Percentiles rank a stretch among this genome's conserved stretches.
Evolutionary conservation across 768 basidiomycete species (phyloP).

Genomic region (Cystofilobasidium macerans): DNA sequence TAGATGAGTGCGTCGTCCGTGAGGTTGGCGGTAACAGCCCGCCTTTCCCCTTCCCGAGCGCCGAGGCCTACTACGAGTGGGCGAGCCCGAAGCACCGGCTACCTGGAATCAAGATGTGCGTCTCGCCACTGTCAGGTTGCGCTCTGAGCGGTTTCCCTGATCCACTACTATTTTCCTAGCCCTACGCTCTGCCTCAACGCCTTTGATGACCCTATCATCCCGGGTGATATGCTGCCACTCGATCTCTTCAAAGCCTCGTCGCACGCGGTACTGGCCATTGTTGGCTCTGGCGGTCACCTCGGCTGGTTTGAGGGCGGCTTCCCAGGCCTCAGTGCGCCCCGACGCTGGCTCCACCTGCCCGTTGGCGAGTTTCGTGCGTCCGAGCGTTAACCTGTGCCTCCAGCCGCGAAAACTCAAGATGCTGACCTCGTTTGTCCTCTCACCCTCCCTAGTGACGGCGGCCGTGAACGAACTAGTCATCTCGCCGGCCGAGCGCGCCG

Average conservation of each 20-base stretch:
- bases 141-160: background rate
- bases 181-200: slow-evolving; percentile 38
- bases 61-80: slow-evolving; percentile 37
- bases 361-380: slow-evolving; percentile 18
- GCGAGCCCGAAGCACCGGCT: slow-evolving; percentile 34
- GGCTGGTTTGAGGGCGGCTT: slow-evolving; percentile 28
- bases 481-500: background rate
- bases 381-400: background rate
- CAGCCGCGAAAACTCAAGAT: no score
- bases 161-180: slow-evolving; percentile 22
- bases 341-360: slow-evolving; percentile 20
- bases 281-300: slow-evolving; percentile 37
- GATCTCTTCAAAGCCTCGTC: slow-evolving; percentile 31
- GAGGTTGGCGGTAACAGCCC: slow-evolving; percentile 14
- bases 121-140: background rate
- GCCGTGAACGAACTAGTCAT: slow-evolving; percentile 15
- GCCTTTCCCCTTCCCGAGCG: slow-evolving; percentile 34
- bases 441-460: background rate
- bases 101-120: slow-evolving; percentile 32
- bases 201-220: slow-evolving; percentile 39
- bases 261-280: slow-evolving; percentile 35
- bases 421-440: background rate
- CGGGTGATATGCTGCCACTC: slow-evolving; percentile 34
- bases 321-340: slow-evolving; percentile 7
- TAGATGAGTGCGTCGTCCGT: slow-evolving; percentile 14